phyloP scores from a whole-genome alignment of 2,329 filamentous ascomycete species.

The Elsinoe batatas region DNA sequence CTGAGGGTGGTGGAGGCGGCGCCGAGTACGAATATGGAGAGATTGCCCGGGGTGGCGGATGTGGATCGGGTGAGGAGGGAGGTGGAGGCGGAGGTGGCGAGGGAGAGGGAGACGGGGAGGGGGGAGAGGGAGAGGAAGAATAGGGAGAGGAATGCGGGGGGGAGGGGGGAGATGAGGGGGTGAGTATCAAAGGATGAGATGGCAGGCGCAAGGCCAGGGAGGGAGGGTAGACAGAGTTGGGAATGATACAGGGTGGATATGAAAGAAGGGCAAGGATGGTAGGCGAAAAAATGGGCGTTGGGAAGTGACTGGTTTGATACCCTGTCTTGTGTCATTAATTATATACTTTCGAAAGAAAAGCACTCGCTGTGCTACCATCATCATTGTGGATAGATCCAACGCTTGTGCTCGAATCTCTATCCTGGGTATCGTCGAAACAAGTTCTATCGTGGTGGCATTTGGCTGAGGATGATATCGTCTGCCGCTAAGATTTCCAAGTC shows the following conservation, averaged over 20 bases:
- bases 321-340: conserved; percentile 1
- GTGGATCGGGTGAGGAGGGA: conserved; percentile 54
- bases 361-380: neutral
- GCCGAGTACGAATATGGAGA: conserved; percentile 76
- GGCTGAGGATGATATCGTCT: conserved; percentile 28
- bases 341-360: neutral
- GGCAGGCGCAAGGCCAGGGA: no score
- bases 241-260: neutral
- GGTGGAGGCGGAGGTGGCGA: conserved; percentile 36
- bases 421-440: neutral
- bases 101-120: conserved; percentile 41
- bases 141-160: conserved; percentile 37
- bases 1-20: conserved; percentile 74
- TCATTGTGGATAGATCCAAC: neutral
- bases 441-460: conserved; percentile 14
- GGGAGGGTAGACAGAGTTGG: neutral
- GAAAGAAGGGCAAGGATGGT: neutral
- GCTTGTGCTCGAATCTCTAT: neutral
- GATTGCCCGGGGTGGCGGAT: conserved; percentile 61
- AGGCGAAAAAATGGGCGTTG: neutral
- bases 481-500: conserved; percentile 28
- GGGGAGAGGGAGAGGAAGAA: conserved; percentile 36
- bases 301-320: neutral
- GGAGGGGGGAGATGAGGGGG: conserved; percentile 32
- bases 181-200: no score